Conservation (phyloP, 331 rosid genomes). For the Quercus tomentella region DNA sequence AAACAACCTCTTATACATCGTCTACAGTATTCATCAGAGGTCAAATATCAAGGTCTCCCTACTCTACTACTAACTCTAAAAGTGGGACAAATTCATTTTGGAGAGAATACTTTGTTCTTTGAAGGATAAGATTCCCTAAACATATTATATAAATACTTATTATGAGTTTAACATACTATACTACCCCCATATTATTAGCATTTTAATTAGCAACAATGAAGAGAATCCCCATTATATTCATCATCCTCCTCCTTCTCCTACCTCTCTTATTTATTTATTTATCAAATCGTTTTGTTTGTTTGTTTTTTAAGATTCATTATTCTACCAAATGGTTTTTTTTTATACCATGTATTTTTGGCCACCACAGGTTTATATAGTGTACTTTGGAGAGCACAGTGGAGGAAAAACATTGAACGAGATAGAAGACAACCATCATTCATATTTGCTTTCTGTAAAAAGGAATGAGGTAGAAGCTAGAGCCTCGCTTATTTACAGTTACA, state of each 20-base stretch:
- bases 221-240: neutral
- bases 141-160: neutral
- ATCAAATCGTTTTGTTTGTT: neutral
- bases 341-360: neutral
- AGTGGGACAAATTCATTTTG: too few species aligned
- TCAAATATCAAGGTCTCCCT: too few species aligned
- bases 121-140: neutral
- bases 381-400: constrained; percentile 50
- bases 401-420: constrained; percentile 43
- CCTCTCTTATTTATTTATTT: constrained; percentile 23
- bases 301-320: neutral
- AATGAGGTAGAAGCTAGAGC: constrained; percentile 53
- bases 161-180: neutral
- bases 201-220: constrained; percentile 7
- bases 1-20: too few species aligned
- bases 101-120: too few species aligned
- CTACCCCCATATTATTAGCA: neutral
- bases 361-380: constrained; percentile 27
- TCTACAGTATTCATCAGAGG: too few species aligned
- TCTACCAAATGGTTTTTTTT: neutral
- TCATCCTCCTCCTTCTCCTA: constrained; percentile 19
- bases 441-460: constrained; percentile 58
- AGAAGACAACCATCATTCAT: constrained; percentile 55
- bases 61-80: too few species aligned
- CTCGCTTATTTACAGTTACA: constrained; percentile 79